Evolutionary conservation across 73 alveolate genomes (phyloP).

Genomic region (Paramecium caudatum): DNA sequence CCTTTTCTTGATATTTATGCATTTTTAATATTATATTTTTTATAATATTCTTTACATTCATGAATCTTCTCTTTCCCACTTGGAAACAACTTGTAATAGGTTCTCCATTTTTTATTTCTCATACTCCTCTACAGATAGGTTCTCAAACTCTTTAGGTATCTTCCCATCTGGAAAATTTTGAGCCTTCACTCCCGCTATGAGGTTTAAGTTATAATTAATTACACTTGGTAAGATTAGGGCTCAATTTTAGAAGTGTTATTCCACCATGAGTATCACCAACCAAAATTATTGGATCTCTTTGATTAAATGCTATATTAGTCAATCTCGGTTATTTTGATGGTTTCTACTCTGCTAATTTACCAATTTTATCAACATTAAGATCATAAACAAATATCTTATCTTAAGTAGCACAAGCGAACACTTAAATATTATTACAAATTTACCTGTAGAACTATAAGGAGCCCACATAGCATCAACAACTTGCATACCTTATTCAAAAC

Average conservation of each 20-base stretch:
- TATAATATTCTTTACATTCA: constrained; percentile 31
- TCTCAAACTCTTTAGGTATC: constrained; percentile 26
- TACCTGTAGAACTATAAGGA: constrained; percentile 98
- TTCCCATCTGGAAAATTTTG: constrained; percentile 58
- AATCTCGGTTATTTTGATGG: constrained; percentile 90
- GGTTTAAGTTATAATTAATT: not conserved
- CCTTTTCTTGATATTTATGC: not conserved
- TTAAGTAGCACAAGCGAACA: constrained; percentile 95
- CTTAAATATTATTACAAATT: not conserved
- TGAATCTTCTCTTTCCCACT: constrained; percentile 69
- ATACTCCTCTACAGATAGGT: constrained; percentile 10
- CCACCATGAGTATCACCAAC: constrained; percentile 97
- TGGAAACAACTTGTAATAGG: constrained; percentile 35
- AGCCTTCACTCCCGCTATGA: constrained; percentile 16
- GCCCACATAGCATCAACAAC: constrained; percentile 99
- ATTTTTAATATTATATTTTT: not conserved
- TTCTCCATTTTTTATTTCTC: constrained; percentile 61
- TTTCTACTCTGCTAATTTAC: constrained; percentile 75
- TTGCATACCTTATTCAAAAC: constrained; percentile 98
- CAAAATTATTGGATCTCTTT: constrained; percentile 89
- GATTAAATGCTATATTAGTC: constrained; percentile 93
- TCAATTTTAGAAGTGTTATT: constrained; percentile 85
- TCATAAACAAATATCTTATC: constrained; percentile 93
- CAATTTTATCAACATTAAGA: constrained; percentile 87
- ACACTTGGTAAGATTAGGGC: constrained; percentile 78